These are phyloP conservation scores for Xerocomellus chrysenteron DNA, from an alignment of 768 basidiomycete genomes.

Conservation along the genomic window DNA sequence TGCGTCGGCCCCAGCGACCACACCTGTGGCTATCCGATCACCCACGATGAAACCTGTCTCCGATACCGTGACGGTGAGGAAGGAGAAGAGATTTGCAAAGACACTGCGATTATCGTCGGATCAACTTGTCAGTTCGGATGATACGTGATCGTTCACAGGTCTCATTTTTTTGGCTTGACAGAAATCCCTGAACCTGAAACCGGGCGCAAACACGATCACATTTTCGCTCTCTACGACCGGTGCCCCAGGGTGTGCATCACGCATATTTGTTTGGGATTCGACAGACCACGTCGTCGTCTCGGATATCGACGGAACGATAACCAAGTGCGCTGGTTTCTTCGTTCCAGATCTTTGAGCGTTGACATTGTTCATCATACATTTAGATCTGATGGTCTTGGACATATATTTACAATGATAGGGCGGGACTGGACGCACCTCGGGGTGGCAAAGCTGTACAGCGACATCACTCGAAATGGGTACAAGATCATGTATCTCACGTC, in stretches of 20 bases:
- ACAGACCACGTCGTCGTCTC: slow-evolving; percentile 89
- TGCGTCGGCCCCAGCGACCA: slow-evolving; percentile 48
- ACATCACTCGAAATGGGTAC: slow-evolving; percentile 94
- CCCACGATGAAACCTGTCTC: slow-evolving; percentile 30
- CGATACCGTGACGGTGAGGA: slow-evolving; percentile 4
- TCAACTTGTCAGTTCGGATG: slow-evolving; percentile 65
- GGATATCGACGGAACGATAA: slow-evolving; percentile 99
- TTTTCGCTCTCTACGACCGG: slow-evolving; percentile 89
- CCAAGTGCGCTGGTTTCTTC: slow-evolving; percentile 64
- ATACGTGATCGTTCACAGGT: not conserved
- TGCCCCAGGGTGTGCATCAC: slow-evolving; percentile 79
- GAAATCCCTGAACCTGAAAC: slow-evolving; percentile 83
- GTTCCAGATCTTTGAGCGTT: not conserved
- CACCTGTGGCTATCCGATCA: slow-evolving; percentile 32
- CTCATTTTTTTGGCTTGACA: slow-evolving; percentile 30
- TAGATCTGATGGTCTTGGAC: slow-evolving; percentile 94
- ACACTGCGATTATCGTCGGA: slow-evolving; percentile 91
- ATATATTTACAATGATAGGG: slow-evolving; percentile 96
- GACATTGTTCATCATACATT: not conserved
- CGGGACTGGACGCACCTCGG: slow-evolving; percentile 98
- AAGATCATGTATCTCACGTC: slow-evolving; percentile 98
- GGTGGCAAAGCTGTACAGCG: slow-evolving; percentile 95
- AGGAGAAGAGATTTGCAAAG: slow-evolving; percentile 75
- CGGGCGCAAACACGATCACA: slow-evolving; percentile 88
- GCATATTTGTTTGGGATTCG: slow-evolving; percentile 96